A percentile compares a stretch with the other conserved stretches of the same genome.
These are phyloP conservation scores for Colletotrichum plurivorum DNA, from an alignment of 2,329 filamentous ascomycete species.

Conservation along the genomic window DNA sequence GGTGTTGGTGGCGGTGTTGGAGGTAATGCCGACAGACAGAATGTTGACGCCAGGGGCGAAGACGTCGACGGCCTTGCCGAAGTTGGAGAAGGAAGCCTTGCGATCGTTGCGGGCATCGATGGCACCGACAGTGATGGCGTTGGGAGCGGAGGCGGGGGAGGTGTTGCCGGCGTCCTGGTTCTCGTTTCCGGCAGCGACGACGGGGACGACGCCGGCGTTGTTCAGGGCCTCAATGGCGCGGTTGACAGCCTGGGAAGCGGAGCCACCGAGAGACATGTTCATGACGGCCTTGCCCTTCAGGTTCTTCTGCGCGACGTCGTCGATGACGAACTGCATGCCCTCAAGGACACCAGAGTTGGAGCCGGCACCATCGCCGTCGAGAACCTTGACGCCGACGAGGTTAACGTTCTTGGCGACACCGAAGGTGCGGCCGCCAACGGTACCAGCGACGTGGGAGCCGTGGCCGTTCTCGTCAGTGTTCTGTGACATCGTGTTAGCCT, in stretches of 20 bases:
- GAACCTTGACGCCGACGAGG: constrained; percentile 73
- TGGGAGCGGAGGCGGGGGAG: constrained; percentile 69
- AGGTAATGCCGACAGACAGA: constrained; percentile 66
- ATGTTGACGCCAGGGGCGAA: constrained; percentile 70
- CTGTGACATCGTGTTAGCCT: constrained; percentile 42
- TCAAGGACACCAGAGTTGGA: constrained; percentile 67
- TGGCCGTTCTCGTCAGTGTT: constrained; percentile 73
- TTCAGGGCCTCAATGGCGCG: constrained; percentile 65
- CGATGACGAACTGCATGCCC: constrained; percentile 71
- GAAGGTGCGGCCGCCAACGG: constrained; percentile 71
- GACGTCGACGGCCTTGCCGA: constrained; percentile 66
- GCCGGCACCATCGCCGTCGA: constrained; percentile 64
- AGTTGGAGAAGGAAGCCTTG: constrained; percentile 71
- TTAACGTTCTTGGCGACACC: constrained; percentile 73
- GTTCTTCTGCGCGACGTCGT: constrained; percentile 59
- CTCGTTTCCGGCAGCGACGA: constrained; percentile 74
- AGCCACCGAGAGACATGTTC: constrained; percentile 75
- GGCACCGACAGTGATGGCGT: constrained; percentile 72
- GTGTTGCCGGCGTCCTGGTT: constrained; percentile 64
- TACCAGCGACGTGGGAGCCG: constrained; percentile 75
- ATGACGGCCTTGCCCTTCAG: constrained; percentile 69
- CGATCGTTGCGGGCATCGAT: constrained; percentile 65
- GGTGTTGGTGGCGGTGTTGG: constrained; percentile 58
- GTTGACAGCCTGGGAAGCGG: constrained; percentile 65
- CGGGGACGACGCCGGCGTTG: constrained; percentile 66